These are phyloP conservation scores for Lasiodiplodia gonubiensis DNA, from an alignment of 2,329 filamentous ascomycete species.

Conservation along the genomic window DNA sequence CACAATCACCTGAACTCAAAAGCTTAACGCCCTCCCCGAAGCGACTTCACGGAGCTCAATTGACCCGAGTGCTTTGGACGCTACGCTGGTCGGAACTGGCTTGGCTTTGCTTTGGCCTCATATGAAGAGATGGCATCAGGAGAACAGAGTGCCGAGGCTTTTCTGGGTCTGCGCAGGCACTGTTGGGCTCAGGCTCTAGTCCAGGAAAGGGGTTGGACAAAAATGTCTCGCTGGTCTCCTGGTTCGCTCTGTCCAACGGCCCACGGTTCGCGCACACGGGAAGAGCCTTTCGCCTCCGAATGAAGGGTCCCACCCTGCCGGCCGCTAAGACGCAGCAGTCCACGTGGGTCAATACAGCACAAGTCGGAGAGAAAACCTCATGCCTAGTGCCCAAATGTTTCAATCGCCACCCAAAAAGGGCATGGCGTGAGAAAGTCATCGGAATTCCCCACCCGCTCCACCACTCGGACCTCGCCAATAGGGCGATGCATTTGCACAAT, in stretches of 20 bases:
- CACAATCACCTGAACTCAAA: not conserved
- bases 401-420: not conserved
- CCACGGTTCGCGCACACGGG: not conserved
- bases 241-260: not conserved
- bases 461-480: not conserved
- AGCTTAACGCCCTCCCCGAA: conserved; percentile 19
- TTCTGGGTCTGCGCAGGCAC: not conserved
- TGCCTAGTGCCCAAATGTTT: conserved; percentile 1
- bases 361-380: not conserved
- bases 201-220: not conserved
- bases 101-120: not conserved
- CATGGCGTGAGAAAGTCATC: not conserved
- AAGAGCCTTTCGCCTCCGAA: conserved; percentile 6
- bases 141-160: not conserved
- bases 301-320: not conserved
- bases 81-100: not conserved
- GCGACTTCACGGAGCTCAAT: conserved; percentile 2
- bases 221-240: not conserved
- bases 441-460: not conserved
- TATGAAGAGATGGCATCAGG: not conserved
- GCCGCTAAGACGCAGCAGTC: not conserved
- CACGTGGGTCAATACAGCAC: conserved; percentile 2
- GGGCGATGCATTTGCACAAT: not conserved
- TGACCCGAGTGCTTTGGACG: not conserved
- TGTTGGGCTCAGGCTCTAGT: not conserved